Evolutionary conservation across 148 eudicot genomes (phyloP).

Genomic region (Cornus florida): DNA sequence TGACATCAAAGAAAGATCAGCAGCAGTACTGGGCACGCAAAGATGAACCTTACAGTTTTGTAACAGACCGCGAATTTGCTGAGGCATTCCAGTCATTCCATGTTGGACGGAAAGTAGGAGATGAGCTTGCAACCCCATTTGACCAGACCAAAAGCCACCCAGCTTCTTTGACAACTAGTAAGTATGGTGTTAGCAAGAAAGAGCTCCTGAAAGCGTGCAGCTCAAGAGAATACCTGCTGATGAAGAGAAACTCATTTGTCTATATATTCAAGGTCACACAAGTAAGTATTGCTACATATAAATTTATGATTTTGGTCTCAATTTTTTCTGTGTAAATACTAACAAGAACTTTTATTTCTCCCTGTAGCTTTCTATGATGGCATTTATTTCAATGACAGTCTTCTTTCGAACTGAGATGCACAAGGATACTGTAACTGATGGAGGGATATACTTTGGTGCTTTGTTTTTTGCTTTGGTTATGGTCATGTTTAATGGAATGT

Average conservation of each 20-base stretch:
- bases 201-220: conserved; percentile 18
- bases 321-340: not conserved
- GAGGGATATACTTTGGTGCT: conserved; percentile 21
- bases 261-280: conserved; percentile 19
- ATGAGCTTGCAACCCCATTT: conserved; percentile 36
- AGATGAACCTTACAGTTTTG: conserved; percentile 33
- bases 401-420: conserved; percentile 25
- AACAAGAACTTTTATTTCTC: not conserved
- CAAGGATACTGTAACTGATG: conserved; percentile 10
- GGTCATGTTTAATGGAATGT: conserved; percentile 27
- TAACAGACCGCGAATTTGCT: conserved; percentile 36
- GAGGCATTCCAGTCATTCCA: conserved; percentile 49
- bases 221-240: conserved; percentile 18
- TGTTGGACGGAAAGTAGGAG: conserved; percentile 28
- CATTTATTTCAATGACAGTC: conserved; percentile 21
- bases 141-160: conserved; percentile 39
- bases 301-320: not conserved
- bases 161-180: conserved; percentile 35
- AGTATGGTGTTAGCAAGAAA: conserved; percentile 13
- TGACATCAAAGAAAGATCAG: conserved; percentile 58
- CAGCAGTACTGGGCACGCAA: conserved; percentile 41
- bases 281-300: conserved; percentile 10
- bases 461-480: conserved; percentile 20
- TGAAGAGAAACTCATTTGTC: conserved; percentile 27
- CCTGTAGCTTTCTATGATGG: conserved; percentile 26